phyloP scores from a whole-genome alignment of 73 alveolate species.

The Paramecium bursaria region DNA sequence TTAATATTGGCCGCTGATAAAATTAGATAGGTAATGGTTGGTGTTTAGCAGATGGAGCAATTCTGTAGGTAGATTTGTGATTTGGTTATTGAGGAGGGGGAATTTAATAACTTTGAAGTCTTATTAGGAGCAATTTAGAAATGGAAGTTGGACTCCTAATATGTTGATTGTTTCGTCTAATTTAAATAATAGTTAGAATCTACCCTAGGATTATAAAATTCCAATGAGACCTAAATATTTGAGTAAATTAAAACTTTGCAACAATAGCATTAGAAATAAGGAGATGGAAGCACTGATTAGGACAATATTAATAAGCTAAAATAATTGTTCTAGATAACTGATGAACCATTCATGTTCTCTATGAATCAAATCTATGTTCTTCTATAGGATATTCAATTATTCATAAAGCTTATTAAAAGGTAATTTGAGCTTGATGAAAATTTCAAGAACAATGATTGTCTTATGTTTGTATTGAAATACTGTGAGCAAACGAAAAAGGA shows the following conservation, averaged over 20 bases:
- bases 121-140: conserved; percentile 22
- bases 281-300: neutral
- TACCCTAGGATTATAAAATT: conserved; percentile 5
- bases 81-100: conserved; percentile 57
- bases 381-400: conserved; percentile 51
- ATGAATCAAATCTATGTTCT: conserved; percentile 53
- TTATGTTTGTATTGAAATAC: conserved; percentile 58
- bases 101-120: conserved; percentile 55
- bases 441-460: conserved; percentile 64
- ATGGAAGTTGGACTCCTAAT: conserved; percentile 58
- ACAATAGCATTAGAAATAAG: neutral
- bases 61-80: conserved; percentile 56
- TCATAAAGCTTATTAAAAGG: conserved; percentile 55
- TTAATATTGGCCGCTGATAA: conserved; percentile 56
- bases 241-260: conserved; percentile 21
- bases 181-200: conserved; percentile 48
- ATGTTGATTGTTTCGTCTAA: conserved; percentile 50
- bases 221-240: conserved; percentile 57
- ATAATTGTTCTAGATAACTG: conserved; percentile 35
- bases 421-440: conserved; percentile 67
- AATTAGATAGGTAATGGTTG: conserved; percentile 61
- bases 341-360: conserved; percentile 55
- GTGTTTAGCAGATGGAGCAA: conserved; percentile 55
- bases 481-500: too few species aligned
- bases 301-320: conserved; percentile 28